Base-by-base conservation (phyloP, 208 protist species). In the Wallacemonas sp. region DNA sequence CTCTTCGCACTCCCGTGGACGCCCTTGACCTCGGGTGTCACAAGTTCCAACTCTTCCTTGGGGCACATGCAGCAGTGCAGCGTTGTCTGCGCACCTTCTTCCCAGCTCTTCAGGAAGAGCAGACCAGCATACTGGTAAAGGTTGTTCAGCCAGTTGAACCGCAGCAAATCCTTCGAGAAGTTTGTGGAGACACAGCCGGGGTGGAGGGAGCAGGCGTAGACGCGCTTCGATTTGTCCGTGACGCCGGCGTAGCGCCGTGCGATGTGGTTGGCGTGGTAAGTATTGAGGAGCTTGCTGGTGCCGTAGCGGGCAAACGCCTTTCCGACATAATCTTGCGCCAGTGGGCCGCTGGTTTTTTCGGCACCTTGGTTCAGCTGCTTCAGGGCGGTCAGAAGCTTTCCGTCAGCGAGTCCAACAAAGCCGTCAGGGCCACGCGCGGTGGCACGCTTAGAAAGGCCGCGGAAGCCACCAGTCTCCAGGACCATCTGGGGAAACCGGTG, bases 11-110 rank as follows among this genome's bases (percentile, higher is more conserved):
- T 27, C 11, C 30, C 30, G 0, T 14, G 19, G 32, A 21, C 12
- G 19, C 56, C n/a, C 29, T 43, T 27, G 2, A 61, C 73, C 38
- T 61, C 36, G 33, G 79, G 79, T 0, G 57, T 43, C 16, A 94
- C 82, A 39, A 88, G 78, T 54, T 83, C 78, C 33, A 96, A 72
- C 68, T 93, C 87, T 32, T 86, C 76, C 23, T 66, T 70, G 57
- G 83, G 81, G 64, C 87, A 93, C 81, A 96, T 88, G 47, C 80
- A 79, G 55, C 90, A 96, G 70, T 96, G 86, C 70, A 96, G 60
- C 39, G 90, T 85, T 21, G 90, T 96, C 68, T 96, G 87, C 27
- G 90, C 86, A 5, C 90, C 90, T 64, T 95, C 90, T 32, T 89
- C 78, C 29, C 54, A 61, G 11, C 61, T 78, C 69, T 94, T 94